Evolutionary conservation across 2,329 filamentous ascomycete species (phyloP).

Genomic region (Sporothrix variecibatus): DNA sequence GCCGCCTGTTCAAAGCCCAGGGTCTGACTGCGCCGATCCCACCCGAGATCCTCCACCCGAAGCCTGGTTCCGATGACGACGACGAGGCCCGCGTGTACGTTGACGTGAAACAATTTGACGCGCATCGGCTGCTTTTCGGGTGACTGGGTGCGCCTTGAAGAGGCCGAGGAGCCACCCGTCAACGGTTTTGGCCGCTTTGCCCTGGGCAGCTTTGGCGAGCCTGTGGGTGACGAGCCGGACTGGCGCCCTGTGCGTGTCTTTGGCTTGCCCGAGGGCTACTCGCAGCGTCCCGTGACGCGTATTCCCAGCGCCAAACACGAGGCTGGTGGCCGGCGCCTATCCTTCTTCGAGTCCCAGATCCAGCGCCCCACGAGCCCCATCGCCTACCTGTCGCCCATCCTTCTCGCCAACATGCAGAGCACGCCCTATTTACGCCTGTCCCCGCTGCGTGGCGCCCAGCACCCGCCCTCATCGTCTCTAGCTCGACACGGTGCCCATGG

Average conservation of each 20-base stretch:
- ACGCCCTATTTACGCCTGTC: constrained; percentile 79
- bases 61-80: constrained; percentile 74
- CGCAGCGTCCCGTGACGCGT: constrained; percentile 60
- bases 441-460: constrained; percentile 48
- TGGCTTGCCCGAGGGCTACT: constrained; percentile 77
- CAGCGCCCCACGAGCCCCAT: constrained; percentile 59
- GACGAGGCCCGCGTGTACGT: constrained; percentile 90
- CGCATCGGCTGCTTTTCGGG: constrained; percentile 96
- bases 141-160: constrained; percentile 89
- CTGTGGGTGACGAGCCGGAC: constrained; percentile 57
- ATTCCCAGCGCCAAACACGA: constrained; percentile 57
- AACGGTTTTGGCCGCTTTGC: constrained; percentile 69
- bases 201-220: constrained; percentile 65
- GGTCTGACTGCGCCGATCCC: constrained; percentile 72
- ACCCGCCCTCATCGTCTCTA: neutral
- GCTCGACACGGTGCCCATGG: constrained; percentile 45
- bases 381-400: constrained; percentile 79
- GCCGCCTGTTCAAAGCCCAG: constrained; percentile 82
- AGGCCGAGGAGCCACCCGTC: constrained; percentile 69
- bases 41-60: constrained; percentile 79
- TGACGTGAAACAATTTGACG: constrained; percentile 78
- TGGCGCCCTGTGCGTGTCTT: constrained; percentile 90
- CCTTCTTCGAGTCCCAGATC: constrained; percentile 70
- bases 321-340: constrained; percentile 53
- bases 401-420: constrained; percentile 81